phyloP scores from a whole-genome alignment of 2,329 filamentous ascomycete species.

The Aureobasidium sp. region DNA sequence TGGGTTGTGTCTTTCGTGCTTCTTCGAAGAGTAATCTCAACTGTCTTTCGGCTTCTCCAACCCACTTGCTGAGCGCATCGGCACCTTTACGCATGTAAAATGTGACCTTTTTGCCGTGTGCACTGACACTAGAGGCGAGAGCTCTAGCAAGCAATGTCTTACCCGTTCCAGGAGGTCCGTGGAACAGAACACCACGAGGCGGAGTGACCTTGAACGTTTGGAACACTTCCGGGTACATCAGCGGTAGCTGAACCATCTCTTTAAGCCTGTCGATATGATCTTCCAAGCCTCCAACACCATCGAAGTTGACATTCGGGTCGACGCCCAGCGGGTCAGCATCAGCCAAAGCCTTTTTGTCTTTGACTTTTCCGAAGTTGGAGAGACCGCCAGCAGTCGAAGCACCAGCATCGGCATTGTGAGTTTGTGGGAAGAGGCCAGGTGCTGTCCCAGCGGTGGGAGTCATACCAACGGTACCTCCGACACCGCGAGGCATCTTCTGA shows the following conservation, averaged over 20 bases:
- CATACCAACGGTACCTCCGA: conserved; percentile 58
- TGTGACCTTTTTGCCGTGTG: conserved; percentile 86
- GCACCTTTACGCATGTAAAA: conserved; percentile 99
- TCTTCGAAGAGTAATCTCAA: conserved; percentile 91
- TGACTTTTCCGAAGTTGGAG: conserved; percentile 83
- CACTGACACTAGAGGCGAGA: conserved; percentile 81
- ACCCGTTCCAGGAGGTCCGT: conserved; percentile 93
- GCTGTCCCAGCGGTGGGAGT: conserved; percentile 49
- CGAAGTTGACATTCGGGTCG: conserved; percentile 86
- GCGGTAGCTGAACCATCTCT: conserved; percentile 93
- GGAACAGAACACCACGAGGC: conserved; percentile 89
- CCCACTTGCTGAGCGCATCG: conserved; percentile 97
- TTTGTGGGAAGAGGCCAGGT: conserved; percentile 50
- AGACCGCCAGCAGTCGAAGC: conserved; percentile 52
- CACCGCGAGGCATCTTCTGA: conserved; percentile 49
- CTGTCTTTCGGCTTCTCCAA: conserved; percentile 94
- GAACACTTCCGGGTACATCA: conserved; percentile 94
- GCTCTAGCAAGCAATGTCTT: conserved; percentile 95
- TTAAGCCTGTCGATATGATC: conserved; percentile 95
- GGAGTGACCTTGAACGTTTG: conserved; percentile 86
- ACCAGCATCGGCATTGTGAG: conserved; percentile 50
- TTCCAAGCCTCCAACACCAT: conserved; percentile 84
- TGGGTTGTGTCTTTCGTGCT: conserved; percentile 88
- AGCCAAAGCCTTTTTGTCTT: conserved; percentile 83
- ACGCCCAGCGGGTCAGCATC: conserved; percentile 94